Conservation (phyloP, 768 basidiomycete genomes). For the Lyophyllum atratum region DNA sequence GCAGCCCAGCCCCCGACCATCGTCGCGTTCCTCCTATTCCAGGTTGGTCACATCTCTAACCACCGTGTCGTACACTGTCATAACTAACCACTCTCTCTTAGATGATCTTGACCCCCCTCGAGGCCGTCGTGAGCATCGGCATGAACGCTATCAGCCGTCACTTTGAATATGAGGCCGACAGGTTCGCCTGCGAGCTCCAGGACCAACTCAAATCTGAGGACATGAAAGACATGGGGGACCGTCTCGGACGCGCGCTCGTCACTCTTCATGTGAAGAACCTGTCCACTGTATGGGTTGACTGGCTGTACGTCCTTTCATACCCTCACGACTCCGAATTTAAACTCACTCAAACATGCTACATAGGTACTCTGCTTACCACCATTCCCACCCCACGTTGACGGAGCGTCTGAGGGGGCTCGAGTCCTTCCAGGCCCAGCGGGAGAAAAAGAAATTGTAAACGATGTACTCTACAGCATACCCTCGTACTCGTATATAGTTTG, state of each 20-base stretch:
- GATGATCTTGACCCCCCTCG: slow-evolving; percentile 83
- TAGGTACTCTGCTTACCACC: slow-evolving; percentile 93
- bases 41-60: slow-evolving; percentile 36
- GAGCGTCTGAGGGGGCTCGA: slow-evolving; percentile 88
- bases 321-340: neutral
- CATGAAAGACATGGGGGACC: slow-evolving; percentile 85
- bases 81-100: slow-evolving; percentile 21
- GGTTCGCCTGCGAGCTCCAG: slow-evolving; percentile 77
- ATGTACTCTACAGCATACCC: slow-evolving; percentile 4
- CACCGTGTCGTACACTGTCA: neutral
- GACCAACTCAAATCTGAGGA: slow-evolving; percentile 48
- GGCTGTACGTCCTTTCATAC: slow-evolving; percentile 62
- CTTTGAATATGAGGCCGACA: slow-evolving; percentile 94
- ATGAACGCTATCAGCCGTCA: slow-evolving; percentile 84
- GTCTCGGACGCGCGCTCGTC: slow-evolving; percentile 80
- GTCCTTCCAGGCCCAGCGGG: slow-evolving; percentile 50
- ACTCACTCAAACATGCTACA: slow-evolving; percentile 5
- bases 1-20: slow-evolving; percentile 75
- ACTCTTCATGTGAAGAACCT: slow-evolving; percentile 91
- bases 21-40: slow-evolving; percentile 85
- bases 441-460: slow-evolving; percentile 38
- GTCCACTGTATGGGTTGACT: slow-evolving; percentile 92
- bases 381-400: slow-evolving; percentile 92
- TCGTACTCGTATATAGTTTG: neutral
- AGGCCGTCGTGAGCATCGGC: slow-evolving; percentile 67